Percentiles rank a stretch among this genome's conserved stretches.
Evolutionary conservation across 2,329 filamentous ascomycete species (phyloP).

Genomic region (Gyromitra esculenta): DNA sequence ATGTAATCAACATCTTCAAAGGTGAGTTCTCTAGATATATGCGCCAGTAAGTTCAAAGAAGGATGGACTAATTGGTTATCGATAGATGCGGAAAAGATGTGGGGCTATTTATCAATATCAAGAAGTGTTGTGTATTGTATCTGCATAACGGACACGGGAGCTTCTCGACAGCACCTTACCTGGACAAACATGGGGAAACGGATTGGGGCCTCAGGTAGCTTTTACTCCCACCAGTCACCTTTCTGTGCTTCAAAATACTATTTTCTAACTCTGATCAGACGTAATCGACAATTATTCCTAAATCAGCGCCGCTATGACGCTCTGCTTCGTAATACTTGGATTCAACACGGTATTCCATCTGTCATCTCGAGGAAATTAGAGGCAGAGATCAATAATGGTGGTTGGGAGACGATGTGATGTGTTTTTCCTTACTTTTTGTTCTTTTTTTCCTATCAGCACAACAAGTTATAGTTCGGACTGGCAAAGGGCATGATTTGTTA

Average conservation of each 20-base stretch:
- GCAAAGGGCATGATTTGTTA: conserved; percentile 13
- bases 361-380: conserved; percentile 90
- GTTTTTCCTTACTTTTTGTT: conserved; percentile 19
- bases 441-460: neutral
- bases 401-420: conserved; percentile 83
- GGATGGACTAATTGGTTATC: conserved; percentile 56
- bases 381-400: conserved; percentile 94
- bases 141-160: conserved; percentile 83
- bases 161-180: conserved; percentile 87
- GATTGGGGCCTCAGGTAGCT: conserved; percentile 77
- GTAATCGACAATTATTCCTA: conserved; percentile 87
- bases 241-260: neutral
- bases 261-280: conserved; percentile 61
- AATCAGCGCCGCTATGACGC: conserved; percentile 95
- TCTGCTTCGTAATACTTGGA: conserved; percentile 83
- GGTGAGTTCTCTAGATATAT: conserved; percentile 67
- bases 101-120: conserved; percentile 95
- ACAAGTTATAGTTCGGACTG: conserved; percentile 14
- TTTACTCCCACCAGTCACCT: neutral
- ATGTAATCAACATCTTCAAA: conserved; percentile 87
- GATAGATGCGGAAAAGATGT: conserved; percentile 84
- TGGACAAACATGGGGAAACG: conserved; percentile 94
- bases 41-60: conserved; percentile 9
- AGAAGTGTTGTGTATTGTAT: conserved; percentile 92
- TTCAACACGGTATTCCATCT: conserved; percentile 85